phyloP scores from a whole-genome alignment of 108 stramenopile species.

The Aurantiochytrium sp. region DNA sequence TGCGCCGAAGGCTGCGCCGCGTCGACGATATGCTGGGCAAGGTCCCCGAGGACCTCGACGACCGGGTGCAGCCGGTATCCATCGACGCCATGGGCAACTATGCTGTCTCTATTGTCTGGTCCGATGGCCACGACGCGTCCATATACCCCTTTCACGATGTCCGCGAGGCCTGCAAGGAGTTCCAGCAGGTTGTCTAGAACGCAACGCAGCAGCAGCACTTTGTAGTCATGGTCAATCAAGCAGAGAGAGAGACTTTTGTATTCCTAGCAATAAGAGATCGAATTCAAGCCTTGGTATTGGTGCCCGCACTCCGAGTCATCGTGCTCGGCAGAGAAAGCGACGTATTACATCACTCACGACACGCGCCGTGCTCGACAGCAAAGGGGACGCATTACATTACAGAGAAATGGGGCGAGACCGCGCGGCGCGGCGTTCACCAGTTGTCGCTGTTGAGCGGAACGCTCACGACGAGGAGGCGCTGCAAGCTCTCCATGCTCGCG shows the following conservation, averaged over 20 bases:
- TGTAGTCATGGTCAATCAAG: too few relatives aligned
- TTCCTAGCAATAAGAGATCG: too few relatives aligned
- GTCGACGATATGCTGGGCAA: slow-evolving; percentile 25
- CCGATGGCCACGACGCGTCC: slow-evolving; percentile 50
- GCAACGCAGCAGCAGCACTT: too few relatives aligned
- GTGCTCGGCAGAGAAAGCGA: too few relatives aligned
- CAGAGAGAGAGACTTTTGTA: too few relatives aligned
- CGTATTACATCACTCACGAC: too few relatives aligned
- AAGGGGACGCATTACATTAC: too few relatives aligned
- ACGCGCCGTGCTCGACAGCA: too few relatives aligned
- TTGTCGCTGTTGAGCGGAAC: not conserved
- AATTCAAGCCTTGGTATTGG: too few relatives aligned
- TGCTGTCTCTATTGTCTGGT: slow-evolving; percentile 52
- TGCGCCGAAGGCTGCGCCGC: not conserved
- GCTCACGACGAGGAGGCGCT: not conserved
- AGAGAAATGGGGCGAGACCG: too few relatives aligned
- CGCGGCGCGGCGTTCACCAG: too few relatives aligned
- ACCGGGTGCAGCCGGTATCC: slow-evolving; percentile 33
- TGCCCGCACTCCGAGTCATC: too few relatives aligned
- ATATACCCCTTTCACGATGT: slow-evolving; percentile 7
- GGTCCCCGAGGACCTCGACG: not conserved
- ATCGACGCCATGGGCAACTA: slow-evolving; percentile 55
- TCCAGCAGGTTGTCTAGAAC: not conserved
- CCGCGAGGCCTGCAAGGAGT: slow-evolving; percentile 13
- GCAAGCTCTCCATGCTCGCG: not conserved